These are phyloP conservation scores for Gossypium stocksii DNA, from an alignment of 345 rosid genomes.

Conservation along the genomic window DNA sequence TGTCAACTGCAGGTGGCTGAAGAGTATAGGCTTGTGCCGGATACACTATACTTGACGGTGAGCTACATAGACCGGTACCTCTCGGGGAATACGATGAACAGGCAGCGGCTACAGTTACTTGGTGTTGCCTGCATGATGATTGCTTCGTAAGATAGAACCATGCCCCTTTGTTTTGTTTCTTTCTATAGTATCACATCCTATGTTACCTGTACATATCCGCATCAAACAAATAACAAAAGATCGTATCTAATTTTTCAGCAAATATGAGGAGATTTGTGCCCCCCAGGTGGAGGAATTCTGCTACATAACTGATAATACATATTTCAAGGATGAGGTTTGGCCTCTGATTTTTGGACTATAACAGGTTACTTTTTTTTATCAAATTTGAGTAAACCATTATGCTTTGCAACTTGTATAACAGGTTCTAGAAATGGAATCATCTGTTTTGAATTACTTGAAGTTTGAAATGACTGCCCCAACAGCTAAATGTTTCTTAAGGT, in stretches of 20 bases:
- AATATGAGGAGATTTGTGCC: slow-evolving; percentile 89
- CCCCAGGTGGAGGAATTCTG: slow-evolving; percentile 94
- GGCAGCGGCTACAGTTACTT: slow-evolving; percentile 79
- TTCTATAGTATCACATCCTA: too few species aligned
- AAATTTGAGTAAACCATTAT: not conserved
- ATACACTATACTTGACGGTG: slow-evolving; percentile 75
- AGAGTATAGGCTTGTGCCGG: slow-evolving; percentile 91
- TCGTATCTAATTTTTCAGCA: slow-evolving; percentile 37
- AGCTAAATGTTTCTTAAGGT: slow-evolving; percentile 84
- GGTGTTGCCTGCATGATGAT: slow-evolving; percentile 96
- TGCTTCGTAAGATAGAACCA: slow-evolving; percentile 61
- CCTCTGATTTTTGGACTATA: not conserved
- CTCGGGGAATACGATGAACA: slow-evolving; percentile 71
- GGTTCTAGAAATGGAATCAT: slow-evolving; percentile 92
- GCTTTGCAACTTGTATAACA: slow-evolving; percentile 18
- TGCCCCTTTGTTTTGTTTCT: not conserved
- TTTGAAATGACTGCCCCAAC: slow-evolving; percentile 94
- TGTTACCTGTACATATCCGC: too few species aligned
- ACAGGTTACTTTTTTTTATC: not conserved
- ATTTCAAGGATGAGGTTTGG: slow-evolving; percentile 75
- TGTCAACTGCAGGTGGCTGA: slow-evolving; percentile 71
- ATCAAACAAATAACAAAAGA: slow-evolving; percentile 8
- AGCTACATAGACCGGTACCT: slow-evolving; percentile 92
- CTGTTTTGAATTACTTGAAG: slow-evolving; percentile 76
- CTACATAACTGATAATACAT: slow-evolving; percentile 91